Percentiles rank a stretch among this genome's conserved stretches.
Conservation (phyloP, 805 yeast species). For the Danielia oregonensis region DNA sequence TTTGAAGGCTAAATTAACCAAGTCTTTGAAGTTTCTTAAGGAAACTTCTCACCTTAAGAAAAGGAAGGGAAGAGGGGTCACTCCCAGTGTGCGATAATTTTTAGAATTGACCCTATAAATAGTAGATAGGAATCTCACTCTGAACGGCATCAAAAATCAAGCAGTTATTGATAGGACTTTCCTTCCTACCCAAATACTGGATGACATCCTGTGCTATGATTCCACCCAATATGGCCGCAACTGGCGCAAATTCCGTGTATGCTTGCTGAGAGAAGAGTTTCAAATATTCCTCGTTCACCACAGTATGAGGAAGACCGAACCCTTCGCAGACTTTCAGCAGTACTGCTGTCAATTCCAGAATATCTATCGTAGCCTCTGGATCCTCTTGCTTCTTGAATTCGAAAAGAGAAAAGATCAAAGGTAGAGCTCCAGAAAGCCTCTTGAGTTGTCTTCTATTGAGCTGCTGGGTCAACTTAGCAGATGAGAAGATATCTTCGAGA, state of each 20-base stretch:
- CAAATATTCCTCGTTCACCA: constrained; percentile 41
- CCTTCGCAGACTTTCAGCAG: constrained; percentile 26
- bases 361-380: constrained; percentile 22
- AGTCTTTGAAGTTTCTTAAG: constrained; percentile 30
- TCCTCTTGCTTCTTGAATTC: constrained; percentile 30
- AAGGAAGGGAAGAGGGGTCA: constrained; percentile 37
- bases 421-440: constrained; percentile 53
- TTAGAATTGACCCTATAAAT: constrained; percentile 4
- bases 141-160: constrained; percentile 69
- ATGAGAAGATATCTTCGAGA: constrained; percentile 29
- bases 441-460: constrained; percentile 44
- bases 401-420: constrained; percentile 55
- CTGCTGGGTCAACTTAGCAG: constrained; percentile 38
- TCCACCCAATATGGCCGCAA: constrained; percentile 87
- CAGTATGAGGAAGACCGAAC: constrained; percentile 38
- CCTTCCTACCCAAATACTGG: constrained; percentile 70
- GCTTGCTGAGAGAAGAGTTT: constrained; percentile 45
- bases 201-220: constrained; percentile 86
- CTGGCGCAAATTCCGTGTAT: constrained; percentile 70
- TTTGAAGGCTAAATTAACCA: constrained; percentile 26
- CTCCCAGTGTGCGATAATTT: constrained; percentile 21
- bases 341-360: constrained; percentile 22
- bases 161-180: constrained; percentile 78
- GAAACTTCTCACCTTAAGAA: constrained; percentile 41
- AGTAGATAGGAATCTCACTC: constrained; percentile 74